Percentiles rank a stretch among this genome's conserved stretches.
phyloP scores from a whole-genome alignment of 352 stramenopile genomes.

The Sclerospora graminicola region DNA sequence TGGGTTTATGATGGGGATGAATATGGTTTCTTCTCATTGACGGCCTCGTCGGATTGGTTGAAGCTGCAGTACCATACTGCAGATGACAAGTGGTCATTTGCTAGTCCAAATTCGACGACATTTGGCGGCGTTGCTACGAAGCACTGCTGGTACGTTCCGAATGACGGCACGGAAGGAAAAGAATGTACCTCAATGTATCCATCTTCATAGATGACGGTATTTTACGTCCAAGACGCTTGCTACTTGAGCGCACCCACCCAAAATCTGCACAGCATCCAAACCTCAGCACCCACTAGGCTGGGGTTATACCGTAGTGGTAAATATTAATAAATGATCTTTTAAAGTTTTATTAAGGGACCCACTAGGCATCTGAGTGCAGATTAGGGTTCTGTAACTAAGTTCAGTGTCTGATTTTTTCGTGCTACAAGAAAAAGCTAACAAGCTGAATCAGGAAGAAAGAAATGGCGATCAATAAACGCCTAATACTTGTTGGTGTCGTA shows the following conservation, averaged over 20 bases:
- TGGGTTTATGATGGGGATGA: conserved; percentile 54
- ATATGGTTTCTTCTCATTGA: conserved; percentile 69
- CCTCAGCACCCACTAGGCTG: no score
- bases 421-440: no score
- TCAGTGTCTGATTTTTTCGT: no score
- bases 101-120: conserved; percentile 26
- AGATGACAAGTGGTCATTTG: conserved; percentile 45
- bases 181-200: conserved; percentile 10
- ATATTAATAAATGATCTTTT: no score
- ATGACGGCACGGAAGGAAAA: conserved; percentile 24
- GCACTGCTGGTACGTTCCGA: conserved; percentile 70
- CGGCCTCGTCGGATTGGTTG: conserved; percentile 45
- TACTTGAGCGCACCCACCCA: no score
- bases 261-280: no score
- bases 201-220: no score
- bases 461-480: background rate
- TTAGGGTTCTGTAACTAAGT: no score
- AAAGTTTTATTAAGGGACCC: no score
- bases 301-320: no score
- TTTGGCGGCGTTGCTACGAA: conserved; percentile 45
- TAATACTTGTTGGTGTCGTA: background rate
- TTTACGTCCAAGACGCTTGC: no score
- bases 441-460: background rate
- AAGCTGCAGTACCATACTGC: conserved; percentile 61
- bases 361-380: no score